Evolutionary conservation across 768 basidiomycete species (phyloP).

Genomic region (Ephemerocybe angulata): DNA sequence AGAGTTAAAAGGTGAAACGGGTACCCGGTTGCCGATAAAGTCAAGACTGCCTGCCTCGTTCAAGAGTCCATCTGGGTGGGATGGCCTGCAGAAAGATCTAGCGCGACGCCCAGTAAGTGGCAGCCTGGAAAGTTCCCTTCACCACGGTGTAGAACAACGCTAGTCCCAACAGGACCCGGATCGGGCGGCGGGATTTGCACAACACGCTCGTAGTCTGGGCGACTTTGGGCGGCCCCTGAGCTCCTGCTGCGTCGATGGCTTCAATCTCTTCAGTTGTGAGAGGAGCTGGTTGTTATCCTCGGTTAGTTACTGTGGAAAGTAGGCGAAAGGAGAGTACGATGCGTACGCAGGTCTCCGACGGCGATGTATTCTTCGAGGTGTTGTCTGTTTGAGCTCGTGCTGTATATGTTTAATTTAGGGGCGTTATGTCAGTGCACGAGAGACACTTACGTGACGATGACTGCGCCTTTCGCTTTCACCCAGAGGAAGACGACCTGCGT

Average conservation of each 20-base stretch:
- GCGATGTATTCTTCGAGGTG: slow-evolving; percentile 67
- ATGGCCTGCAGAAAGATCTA: no score
- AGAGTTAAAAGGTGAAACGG: no score
- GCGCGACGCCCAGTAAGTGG: no score
- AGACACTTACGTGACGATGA: slow-evolving; percentile 58
- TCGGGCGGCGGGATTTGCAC: no score
- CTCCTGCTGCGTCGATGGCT: slow-evolving; percentile 62
- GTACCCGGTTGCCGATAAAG: no score
- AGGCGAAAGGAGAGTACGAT: neutral
- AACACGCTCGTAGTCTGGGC: no score
- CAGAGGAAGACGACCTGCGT: slow-evolving; percentile 69
- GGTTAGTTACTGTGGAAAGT: neutral
- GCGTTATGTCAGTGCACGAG: neutral
- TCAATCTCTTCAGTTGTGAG: slow-evolving; percentile 56
- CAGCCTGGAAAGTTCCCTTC: no score
- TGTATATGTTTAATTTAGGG: slow-evolving; percentile 16
- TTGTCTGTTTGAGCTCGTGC: slow-evolving; percentile 57
- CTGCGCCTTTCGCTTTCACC: slow-evolving; percentile 63
- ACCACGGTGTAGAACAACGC: no score
- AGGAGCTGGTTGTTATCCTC: slow-evolving; percentile 32
- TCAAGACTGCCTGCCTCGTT: no score
- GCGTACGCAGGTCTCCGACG: slow-evolving; percentile 49
- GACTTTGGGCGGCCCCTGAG: slow-evolving; percentile 45
- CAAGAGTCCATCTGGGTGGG: no score
- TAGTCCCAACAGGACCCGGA: no score